Evolutionary conservation across 2,329 filamentous ascomycete genomes (phyloP).

Genomic region (Ophiosphaerella korrae): DNA sequence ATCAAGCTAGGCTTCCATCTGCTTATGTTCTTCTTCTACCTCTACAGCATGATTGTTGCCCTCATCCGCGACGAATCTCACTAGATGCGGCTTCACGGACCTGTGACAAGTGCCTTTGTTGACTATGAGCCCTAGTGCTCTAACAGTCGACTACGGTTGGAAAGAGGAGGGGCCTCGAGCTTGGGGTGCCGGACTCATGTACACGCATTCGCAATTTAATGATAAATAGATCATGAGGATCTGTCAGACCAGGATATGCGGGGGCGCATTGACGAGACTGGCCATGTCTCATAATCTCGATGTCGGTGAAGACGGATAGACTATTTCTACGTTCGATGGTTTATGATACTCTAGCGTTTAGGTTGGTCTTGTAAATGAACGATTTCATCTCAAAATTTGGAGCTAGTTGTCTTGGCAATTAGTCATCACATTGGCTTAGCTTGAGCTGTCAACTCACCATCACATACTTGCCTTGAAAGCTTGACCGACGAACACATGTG

Average conservation of each 20-base stretch:
- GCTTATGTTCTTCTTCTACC: constrained; percentile 99
- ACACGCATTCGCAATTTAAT: constrained; percentile 15
- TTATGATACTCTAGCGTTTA: constrained; percentile 40
- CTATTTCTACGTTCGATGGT: constrained; percentile 30
- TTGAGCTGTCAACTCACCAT: background rate
- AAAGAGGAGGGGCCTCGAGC: background rate
- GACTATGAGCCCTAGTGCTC: background rate
- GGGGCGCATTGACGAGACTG: constrained; percentile 5
- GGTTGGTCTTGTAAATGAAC: constrained; percentile 31
- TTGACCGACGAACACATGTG: background rate
- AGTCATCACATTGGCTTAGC: constrained; percentile 15
- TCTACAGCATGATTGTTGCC: constrained; percentile 98
- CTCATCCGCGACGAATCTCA: constrained; percentile 93
- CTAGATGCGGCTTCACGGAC: constrained; percentile 51
- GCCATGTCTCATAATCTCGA: background rate
- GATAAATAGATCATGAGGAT: constrained; percentile 4
- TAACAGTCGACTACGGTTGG: constrained; percentile 4
- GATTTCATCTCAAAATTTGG: constrained; percentile 7
- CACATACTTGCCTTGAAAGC: background rate
- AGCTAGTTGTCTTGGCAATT: constrained; percentile 18
- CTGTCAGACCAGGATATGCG: constrained; percentile 8
- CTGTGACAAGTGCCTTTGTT: constrained; percentile 1
- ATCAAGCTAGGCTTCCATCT: constrained; percentile 98
- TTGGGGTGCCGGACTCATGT: background rate
- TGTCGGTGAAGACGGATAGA: constrained; percentile 5